Percentiles rank a stretch among this genome's conserved stretches.
Evolutionary conservation across 129 eudicot species (phyloP).

Genomic region (Flaveria trinervia): DNA sequence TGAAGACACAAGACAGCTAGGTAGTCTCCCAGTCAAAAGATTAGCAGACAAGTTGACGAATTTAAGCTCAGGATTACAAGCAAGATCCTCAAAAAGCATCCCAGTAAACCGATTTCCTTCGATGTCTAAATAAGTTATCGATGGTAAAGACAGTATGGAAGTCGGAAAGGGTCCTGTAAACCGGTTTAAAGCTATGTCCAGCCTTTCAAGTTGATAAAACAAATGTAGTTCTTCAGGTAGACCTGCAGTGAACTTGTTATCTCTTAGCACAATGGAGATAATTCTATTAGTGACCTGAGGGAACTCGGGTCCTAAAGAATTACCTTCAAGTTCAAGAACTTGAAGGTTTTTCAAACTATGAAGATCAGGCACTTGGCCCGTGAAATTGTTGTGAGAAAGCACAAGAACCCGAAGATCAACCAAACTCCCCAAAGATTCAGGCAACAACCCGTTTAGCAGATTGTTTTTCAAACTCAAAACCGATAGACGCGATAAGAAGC

Average conservation of each 20-base stretch:
- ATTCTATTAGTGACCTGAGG: constrained; percentile 55
- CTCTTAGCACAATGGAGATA: constrained; percentile 51
- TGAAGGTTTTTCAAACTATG: constrained; percentile 55
- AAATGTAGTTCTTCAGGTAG: constrained; percentile 55
- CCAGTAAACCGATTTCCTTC: constrained; percentile 78
- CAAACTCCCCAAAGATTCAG: constrained; percentile 55
- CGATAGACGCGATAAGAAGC: constrained; percentile 62
- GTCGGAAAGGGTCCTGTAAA: constrained; percentile 79
- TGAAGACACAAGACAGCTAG: constrained; percentile 57
- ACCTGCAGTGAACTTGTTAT: constrained; percentile 63
- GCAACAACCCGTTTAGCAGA: constrained; percentile 59
- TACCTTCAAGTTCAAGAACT: constrained; percentile 65
- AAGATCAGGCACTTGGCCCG: constrained; percentile 73
- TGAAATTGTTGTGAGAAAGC: constrained; percentile 68
- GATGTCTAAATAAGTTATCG: constrained; percentile 58
- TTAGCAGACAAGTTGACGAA: constrained; percentile 71
- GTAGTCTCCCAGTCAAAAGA: constrained; percentile 71
- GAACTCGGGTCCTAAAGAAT: constrained; percentile 69
- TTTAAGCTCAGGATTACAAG: constrained; percentile 57
- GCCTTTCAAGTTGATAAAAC: constrained; percentile 58
- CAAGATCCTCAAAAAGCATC: constrained; percentile 48
- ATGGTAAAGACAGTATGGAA: constrained; percentile 69
- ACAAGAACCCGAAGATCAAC: constrained; percentile 63
- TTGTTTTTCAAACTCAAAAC: constrained; percentile 79
- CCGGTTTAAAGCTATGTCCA: constrained; percentile 75